Base-by-base conservation (phyloP, 805 yeast species). In the Yarrowia hollandica region DNA sequence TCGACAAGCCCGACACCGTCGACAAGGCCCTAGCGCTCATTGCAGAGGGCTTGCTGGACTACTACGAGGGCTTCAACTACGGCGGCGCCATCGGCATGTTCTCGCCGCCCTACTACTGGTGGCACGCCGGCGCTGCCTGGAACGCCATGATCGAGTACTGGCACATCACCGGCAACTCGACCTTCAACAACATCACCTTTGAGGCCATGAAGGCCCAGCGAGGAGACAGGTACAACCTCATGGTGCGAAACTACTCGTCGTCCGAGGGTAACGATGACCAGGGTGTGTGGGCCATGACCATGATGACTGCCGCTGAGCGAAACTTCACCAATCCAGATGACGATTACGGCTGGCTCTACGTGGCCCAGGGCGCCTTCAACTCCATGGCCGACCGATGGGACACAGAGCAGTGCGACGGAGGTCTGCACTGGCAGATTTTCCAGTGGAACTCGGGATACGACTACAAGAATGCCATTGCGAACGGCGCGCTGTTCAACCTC, bases 241-340 rank as follows among this genome's bases (percentile, higher is more conserved):
- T 92, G 72, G 97, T 97, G 4, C 75, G 83, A 62, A 89, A 90
- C 71, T 96, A 91, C 73, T 82, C 91, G 10, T 83, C 90, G 31
- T 88, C 96, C 1, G 97, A 92, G 74, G 99, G 98, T 68, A 92
- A 92, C 69, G 99, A 92, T 78, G 98, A 92, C 76, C 98, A 92
- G 75, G 96, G 88, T 1, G 90, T 92, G 71, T 92, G 98, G 98
- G 98, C 96, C 5, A 77, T 94, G 62, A 86, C 96, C 1, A 95
- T 84, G 4, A 89, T 92, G 86, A 84, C 82, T 25, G 97, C 97
- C 1, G 95, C 95, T 0, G 98, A 92, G 71, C 79, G 85, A 69
- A 89, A 89, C 73, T 90, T 90, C 69, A 75, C 88, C 1, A 82
- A 85, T 66, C 90, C 95, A 1, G 74, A 82, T 68, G 80, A 75